Base-by-base conservation (phyloP, 768 basidiomycete genomes). In the Kwoniella sp. region DNA sequence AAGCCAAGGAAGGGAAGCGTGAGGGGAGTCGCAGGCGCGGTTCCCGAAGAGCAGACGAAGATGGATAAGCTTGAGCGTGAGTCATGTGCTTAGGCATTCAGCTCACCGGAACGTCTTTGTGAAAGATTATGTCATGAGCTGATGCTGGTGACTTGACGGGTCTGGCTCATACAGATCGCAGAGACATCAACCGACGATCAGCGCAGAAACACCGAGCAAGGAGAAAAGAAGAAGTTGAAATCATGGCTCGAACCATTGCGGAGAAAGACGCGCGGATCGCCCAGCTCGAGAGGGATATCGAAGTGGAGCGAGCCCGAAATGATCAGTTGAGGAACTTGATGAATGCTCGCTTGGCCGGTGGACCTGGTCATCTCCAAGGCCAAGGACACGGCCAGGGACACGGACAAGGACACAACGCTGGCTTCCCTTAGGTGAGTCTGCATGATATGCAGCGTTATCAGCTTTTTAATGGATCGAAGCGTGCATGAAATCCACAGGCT, bases 131-230 rank as follows among this genome's bases (percentile, higher is more conserved):
- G 28, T 8, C 22, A 23, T 9, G 50, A 54, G 53, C 53, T 54
- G 53, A 54, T 34, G 8, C 11, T 57, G 13, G 8, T 25, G 20
- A 51, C 28, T 7, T 53, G 47, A n/a, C n/a, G n/a, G n/a, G n/a
- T n/a, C n/a, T n/a, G n/a, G n/a, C n/a, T n/a, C n/a, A n/a, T n/a
- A n/a, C 25, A 69, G 68, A 69, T 50, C 68, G 68, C 31, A 59
- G 68, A 22, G 45, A 60, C 37, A 71, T 71, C 54, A 71, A 71
- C 37, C 61, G 69, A 7, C 29, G 57, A 41, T 71, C 69, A n/a
- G 69, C 69, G 2, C 69, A 71, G 50, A 71, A 67, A 67, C 65
- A 67, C 45, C 66, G 69, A 17, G 13, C 50, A 30, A 38, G 58
- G 31, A 61, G 69, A 31, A 67, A 67, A 55, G 58, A 61, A 30